Percentiles rank a stretch among this genome's conserved stretches.
These are phyloP conservation scores for Phoma herbarum DNA, from an alignment of 2,329 filamentous ascomycete species.

Conservation along the genomic window DNA sequence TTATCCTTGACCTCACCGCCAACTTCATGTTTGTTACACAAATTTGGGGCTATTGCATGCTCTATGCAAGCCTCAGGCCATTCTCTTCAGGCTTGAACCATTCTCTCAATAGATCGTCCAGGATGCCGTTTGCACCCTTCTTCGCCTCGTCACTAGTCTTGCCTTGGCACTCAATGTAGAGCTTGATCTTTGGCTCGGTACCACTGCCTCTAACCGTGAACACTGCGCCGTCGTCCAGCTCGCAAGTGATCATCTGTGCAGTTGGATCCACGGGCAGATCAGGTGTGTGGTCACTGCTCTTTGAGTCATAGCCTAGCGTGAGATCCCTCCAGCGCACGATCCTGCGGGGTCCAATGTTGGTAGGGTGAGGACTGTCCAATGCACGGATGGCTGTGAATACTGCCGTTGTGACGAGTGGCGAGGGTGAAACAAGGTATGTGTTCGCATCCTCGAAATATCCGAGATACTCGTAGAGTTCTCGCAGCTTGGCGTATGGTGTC, in stretches of 20 bases:
- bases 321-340: conserved; percentile 69
- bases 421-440: conserved; percentile 69
- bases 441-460: conserved; percentile 71
- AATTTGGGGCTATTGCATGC: background rate
- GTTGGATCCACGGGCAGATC: conserved; percentile 64
- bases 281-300: conserved; percentile 60
- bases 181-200: conserved; percentile 73
- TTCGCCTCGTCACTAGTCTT: conserved; percentile 55
- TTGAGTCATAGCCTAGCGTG: conserved; percentile 68
- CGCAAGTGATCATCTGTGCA: conserved; percentile 71
- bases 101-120: conserved; percentile 56
- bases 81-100: conserved; percentile 58
- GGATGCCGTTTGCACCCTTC: conserved; percentile 55
- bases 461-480: conserved; percentile 64
- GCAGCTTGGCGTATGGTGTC: conserved; percentile 66
- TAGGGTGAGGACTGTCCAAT: conserved; percentile 54
- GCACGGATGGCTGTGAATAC: conserved; percentile 65
- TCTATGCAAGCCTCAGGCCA: conserved; percentile 46
- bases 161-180: conserved; percentile 62
- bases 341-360: conserved; percentile 59
- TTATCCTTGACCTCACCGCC: background rate
- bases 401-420: conserved; percentile 59
- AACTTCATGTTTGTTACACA: background rate
- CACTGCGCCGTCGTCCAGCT: conserved; percentile 63
- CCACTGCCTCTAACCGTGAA: conserved; percentile 70